Percentiles rank a stretch among this genome's conserved stretches.
Conservation (phyloP, 2,329 filamentous ascomycete genomes). For the Ophiostoma populinum region DNA sequence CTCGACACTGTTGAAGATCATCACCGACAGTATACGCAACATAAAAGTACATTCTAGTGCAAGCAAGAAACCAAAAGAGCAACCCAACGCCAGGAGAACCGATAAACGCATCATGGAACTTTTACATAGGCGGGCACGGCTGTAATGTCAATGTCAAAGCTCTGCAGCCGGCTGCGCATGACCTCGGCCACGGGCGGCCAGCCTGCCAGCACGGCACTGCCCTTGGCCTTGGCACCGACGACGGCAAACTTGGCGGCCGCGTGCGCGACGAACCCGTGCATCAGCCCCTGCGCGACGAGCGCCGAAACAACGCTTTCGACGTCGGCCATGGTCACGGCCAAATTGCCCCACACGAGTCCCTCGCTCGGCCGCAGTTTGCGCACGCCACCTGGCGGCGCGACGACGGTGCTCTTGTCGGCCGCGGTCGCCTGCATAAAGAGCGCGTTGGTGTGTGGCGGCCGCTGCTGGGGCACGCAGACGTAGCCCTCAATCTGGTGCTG, state of each 20-base stretch:
- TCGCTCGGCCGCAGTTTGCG: slow-evolving; percentile 36
- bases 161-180: slow-evolving; percentile 41
- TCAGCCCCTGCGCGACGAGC: slow-evolving; percentile 61
- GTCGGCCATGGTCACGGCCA: slow-evolving; percentile 39
- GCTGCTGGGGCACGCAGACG: slow-evolving; percentile 20
- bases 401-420: slow-evolving; percentile 29
- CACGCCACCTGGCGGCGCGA: slow-evolving; percentile 28
- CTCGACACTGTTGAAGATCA: no score
- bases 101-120: background rate
- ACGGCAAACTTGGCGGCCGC: slow-evolving; percentile 64
- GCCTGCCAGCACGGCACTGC: slow-evolving; percentile 46
- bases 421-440: slow-evolving; percentile 34
- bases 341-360: slow-evolving; percentile 47
- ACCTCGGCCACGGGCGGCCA: slow-evolving; percentile 63
- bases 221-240: slow-evolving; percentile 52
- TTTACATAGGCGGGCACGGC: slow-evolving; percentile 19
- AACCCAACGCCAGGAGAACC: background rate
- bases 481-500: slow-evolving; percentile 48
- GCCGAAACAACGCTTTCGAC: slow-evolving; percentile 65
- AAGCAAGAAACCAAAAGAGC: background rate
- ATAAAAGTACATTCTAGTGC: no score
- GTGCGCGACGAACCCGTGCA: slow-evolving; percentile 74
- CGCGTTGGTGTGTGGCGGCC: slow-evolving; percentile 27
- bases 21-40: no score
- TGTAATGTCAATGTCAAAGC: slow-evolving; percentile 38